Evolutionary conservation across 2,329 filamentous ascomycete species (phyloP), one percentile per base, ranked within the genome.

Genomic region (Ophiostoma pallidulum): DNA sequence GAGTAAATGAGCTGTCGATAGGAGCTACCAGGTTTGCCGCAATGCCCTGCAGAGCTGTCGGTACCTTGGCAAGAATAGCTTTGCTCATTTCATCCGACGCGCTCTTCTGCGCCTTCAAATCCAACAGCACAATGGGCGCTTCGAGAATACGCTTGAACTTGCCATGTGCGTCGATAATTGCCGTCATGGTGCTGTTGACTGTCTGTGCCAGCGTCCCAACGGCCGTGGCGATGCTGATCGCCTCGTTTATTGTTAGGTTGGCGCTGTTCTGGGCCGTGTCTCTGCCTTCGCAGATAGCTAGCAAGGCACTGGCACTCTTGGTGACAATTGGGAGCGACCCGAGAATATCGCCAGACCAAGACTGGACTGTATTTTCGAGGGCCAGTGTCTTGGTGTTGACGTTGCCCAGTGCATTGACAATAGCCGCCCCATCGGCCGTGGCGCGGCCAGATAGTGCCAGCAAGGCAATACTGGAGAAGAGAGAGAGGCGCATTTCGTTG

Each of bases 131-230:
- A 31, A 70, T 55, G 0, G 70, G 67, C 40, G 59, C 62, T 31
- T 74, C 53, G 2, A 69, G 45, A 6, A 71, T 56, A 33, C 59
- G 58, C 53, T 72, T 65, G 49, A 74, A 75, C 51, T 69, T 67
- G 18, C 58, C 61, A 58, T 71, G 71, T 24, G 62, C 56, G 10
- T 49, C 55, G 49, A 70, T 59, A 19, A 73, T 56, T n/a, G 60
- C 60, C 8, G 57, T 53, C 26, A 72, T 60, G 4, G 66, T 66
- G 28, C 54, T 45, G 53, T 68, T 63, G 51, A 72, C 66, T n/a
- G 58, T 57, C 10, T 39, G 46, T 38, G 62, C 59, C 22, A 74
- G 63, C 8, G 59, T 52, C 3, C 54, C 47, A 5, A 68, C 66
- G 3, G 65, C 61, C 16, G 53, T 44, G 47, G 66, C 69, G 6